Conservation (phyloP, 257 asterid species). For the Petrea volubilis region DNA sequence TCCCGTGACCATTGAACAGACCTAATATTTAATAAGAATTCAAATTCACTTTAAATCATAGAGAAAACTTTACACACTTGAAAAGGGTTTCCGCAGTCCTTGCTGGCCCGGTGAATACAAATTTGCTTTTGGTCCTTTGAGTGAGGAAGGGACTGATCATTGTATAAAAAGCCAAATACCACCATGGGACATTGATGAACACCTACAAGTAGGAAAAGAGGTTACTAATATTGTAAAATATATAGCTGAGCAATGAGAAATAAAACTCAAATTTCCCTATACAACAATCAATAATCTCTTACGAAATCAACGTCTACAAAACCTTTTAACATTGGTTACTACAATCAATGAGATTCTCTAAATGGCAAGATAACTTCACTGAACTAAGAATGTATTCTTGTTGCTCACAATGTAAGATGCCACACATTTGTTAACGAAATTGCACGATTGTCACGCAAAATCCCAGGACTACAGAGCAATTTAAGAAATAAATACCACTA, state of each 20-base stretch:
- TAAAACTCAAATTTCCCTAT: neutral
- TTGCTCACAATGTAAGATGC: neutral
- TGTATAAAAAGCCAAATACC: constrained; percentile 87
- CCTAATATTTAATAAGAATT: neutral
- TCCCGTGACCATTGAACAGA: neutral
- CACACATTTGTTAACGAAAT: neutral
- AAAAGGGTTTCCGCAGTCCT: constrained; percentile 80
- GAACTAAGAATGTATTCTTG: constrained; percentile 11
- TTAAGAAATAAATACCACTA: neutral
- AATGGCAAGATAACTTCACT: neutral
- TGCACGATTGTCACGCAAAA: neutral
- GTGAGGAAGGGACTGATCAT: constrained; percentile 95
- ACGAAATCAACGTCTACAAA: neutral
- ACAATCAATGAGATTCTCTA: neutral
- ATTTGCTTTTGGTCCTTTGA: constrained; percentile 84
- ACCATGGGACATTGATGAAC: constrained; percentile 96
- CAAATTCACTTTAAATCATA: neutral
- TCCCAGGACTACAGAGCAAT: neutral
- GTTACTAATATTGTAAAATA: neutral
- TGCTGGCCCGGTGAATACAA: constrained; percentile 76
- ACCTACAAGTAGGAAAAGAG: constrained; percentile 47
- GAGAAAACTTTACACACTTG: constrained; percentile 51
- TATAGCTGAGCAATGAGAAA: neutral
- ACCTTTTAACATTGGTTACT: neutral
- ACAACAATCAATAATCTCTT: neutral